Evolutionary conservation across 805 yeast genomes (phyloP).

Genomic region (Candida oleophila): DNA sequence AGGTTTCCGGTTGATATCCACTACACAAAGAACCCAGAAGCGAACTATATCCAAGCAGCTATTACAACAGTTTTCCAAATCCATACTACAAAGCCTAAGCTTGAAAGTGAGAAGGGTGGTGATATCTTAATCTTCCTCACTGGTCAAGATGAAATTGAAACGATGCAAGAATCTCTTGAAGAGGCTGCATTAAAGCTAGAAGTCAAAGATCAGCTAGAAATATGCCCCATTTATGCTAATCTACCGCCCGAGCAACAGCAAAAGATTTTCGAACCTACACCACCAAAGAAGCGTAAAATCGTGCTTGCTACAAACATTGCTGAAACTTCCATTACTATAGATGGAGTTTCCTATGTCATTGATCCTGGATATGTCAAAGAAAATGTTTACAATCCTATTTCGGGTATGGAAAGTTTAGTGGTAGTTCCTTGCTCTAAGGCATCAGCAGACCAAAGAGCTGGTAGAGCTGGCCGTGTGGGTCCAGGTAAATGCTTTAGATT

Average conservation of each 20-base stretch:
- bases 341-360: slow-evolving; percentile 42
- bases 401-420: slow-evolving; percentile 47
- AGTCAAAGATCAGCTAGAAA: slow-evolving; percentile 64
- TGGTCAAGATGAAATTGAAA: slow-evolving; percentile 95
- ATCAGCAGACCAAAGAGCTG: slow-evolving; percentile 47
- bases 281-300: slow-evolving; percentile 73
- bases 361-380: slow-evolving; percentile 48
- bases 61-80: slow-evolving; percentile 84
- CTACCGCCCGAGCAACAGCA: slow-evolving; percentile 83
- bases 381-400: slow-evolving; percentile 38
- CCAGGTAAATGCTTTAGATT: slow-evolving; percentile 64
- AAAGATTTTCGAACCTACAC: slow-evolving; percentile 84
- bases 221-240: slow-evolving; percentile 90
- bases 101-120: slow-evolving; percentile 50
- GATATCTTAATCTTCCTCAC: slow-evolving; percentile 90
- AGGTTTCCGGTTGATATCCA: slow-evolving; percentile 87
- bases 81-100: slow-evolving; percentile 50
- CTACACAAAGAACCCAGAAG: slow-evolving; percentile 84
- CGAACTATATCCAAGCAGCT: slow-evolving; percentile 88
- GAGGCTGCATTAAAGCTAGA: slow-evolving; percentile 55
- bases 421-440: slow-evolving; percentile 47
- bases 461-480: slow-evolving; percentile 48
- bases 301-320: slow-evolving; percentile 94
- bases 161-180: slow-evolving; percentile 64
- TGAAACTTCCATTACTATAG: slow-evolving; percentile 46